Percentiles rank a stretch among this genome's conserved stretches.
Evolutionary conservation across 1,139 yeast genomes (phyloP).

Genomic region (Hemisphaericaspora subhashii): DNA sequence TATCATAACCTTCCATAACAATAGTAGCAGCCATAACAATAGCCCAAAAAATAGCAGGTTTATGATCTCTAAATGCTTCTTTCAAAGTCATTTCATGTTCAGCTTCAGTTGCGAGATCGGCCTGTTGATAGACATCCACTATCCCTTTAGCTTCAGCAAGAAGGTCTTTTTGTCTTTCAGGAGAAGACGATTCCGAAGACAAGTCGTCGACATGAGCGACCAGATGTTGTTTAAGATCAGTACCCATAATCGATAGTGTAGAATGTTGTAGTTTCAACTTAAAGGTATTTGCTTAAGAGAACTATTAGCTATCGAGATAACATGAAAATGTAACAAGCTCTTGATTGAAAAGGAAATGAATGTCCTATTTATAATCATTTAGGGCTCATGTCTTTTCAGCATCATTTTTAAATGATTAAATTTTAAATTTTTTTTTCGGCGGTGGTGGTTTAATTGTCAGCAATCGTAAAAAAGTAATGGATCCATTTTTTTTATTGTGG

Average conservation of each 20-base stretch:
- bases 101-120: constrained; percentile 20
- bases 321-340: not conserved
- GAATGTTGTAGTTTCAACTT: not conserved
- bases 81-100: constrained; percentile 20
- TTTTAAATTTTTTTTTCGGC: too few species aligned
- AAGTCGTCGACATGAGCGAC: constrained; percentile 6
- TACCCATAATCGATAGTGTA: constrained; percentile 4
- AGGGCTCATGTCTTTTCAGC: too few species aligned
- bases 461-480: too few species aligned
- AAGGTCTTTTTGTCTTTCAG: not conserved
- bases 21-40: constrained; percentile 24
- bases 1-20: constrained; percentile 27
- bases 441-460: too few species aligned
- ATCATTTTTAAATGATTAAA: too few species aligned
- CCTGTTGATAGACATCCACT: constrained; percentile 11
- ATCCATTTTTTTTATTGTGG: too few species aligned
- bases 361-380: not conserved
- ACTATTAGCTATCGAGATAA: not conserved
- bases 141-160: constrained; percentile 1
- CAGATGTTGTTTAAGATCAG: constrained; percentile 4
- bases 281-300: not conserved
- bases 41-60: constrained; percentile 24
- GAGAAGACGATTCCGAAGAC: constrained; percentile 2
- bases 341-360: constrained; percentile 3
- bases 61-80: constrained; percentile 20